Base-by-base conservation (phyloP, 345 rosid species). In the Camelina neglecta region DNA sequence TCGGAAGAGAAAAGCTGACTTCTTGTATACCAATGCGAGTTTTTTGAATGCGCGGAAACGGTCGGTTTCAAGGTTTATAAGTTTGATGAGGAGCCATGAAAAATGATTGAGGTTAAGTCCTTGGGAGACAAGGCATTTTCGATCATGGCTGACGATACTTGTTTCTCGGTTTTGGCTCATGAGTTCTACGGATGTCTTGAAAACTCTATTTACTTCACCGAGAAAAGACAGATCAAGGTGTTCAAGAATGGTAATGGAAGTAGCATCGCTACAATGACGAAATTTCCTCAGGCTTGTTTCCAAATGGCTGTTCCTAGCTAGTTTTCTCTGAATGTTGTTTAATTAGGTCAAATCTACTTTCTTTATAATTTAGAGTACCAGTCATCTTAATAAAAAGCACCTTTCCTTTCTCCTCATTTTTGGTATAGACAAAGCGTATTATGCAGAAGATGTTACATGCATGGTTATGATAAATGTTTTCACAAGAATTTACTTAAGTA, bases 1-100 rank as follows among this genome's bases (percentile, higher is more conserved):
- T 0, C 9, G n/a, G 2, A 33, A 45, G 16, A 35, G 36, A 29
- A 39, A n/a, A 24, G 11, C 29, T 26, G 29, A 26, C 29, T 26
- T 26, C 29, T 26, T 26, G 29, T 26, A 3, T 26, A 26, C 29
- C 29, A 26, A 26, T 26, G 29, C 29, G 29, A 26, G 29, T 26
- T 3, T 26, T 3, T 26, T 26, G 4, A 26, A 26, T 26, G 29
- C 29, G 4, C n/a, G n/a, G 29, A 15, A 71, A 71, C 75, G 1
- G 26, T 58, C 0, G 59, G 65, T 21, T 74, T 84, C 59, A 84
- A 61, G 51, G 81, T 72, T 38, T 82, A 80, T 31, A 84, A 72
- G 80, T 47, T 80, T 29, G 61, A 80, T 50, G 65, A 74, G 42
- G 84, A 79, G 4, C 48, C 65, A 58, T 48, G 59, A 8, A 80